phyloP scores from a whole-genome alignment of 352 stramenopile genomes.

The Aphanomyces cochlioides region DNA sequence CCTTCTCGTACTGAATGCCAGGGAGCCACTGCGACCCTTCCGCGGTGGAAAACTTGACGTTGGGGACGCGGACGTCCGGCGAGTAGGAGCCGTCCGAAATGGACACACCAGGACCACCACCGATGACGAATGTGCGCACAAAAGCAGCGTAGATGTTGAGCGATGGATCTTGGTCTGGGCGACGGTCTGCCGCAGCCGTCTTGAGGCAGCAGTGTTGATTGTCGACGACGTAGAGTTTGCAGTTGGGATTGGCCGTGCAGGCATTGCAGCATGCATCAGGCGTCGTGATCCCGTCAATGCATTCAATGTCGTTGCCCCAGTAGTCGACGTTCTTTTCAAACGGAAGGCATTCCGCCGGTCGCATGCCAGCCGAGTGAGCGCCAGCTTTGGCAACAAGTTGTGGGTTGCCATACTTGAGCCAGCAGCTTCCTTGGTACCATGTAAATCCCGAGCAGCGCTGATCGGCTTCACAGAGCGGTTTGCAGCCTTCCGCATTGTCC shows the following conservation, averaged over 20 bases:
- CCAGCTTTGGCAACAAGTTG: neutral
- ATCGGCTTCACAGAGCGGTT: neutral
- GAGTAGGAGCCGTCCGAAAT: neutral
- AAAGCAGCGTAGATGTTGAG: neutral
- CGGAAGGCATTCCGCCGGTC: neutral
- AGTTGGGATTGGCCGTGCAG: constrained; percentile 32
- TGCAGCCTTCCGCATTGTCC: neutral
- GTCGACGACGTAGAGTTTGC: constrained; percentile 16
- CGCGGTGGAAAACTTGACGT: neutral
- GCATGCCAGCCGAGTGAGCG: neutral
- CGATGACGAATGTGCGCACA: neutral
- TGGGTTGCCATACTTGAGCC: constrained; percentile 1
- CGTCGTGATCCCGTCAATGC: constrained; percentile 24
- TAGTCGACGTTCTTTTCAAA: constrained; percentile 38
- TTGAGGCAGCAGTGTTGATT: neutral
- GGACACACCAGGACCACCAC: neutral
- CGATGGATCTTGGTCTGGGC: neutral
- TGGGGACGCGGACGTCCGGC: neutral
- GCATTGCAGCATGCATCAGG: constrained; percentile 39
- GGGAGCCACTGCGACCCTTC: neutral
- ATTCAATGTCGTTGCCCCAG: constrained; percentile 36
- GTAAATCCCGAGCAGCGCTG: neutral
- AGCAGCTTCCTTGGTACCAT: neutral
- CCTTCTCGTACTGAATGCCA: neutral
- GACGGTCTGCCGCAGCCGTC: neutral